Evolutionary conservation across 2,329 filamentous ascomycete genomes (phyloP), one percentile per base, ranked within the genome.

Genomic region (Fusarium pilosicola): DNA sequence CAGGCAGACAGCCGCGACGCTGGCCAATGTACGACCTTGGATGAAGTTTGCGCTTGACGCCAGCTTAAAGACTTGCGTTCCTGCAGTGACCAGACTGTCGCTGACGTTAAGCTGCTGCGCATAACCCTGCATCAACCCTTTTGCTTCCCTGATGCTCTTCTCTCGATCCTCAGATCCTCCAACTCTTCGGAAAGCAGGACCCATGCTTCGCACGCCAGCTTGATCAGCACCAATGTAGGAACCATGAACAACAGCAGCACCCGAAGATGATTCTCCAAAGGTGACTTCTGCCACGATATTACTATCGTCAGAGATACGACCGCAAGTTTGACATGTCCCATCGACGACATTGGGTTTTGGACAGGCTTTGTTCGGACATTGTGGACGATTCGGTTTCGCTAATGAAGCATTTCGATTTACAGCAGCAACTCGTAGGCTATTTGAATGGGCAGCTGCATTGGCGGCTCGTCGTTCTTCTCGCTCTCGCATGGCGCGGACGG

Each of bases 221-320:
- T 98, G 94, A 81, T 95, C 94, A 67, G 94, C 93, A 61, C 91
- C 92, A 69, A 99, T 91, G 79, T 92, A 97, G 71, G 92, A 95
- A 81, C 96, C 96, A 81, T 98, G 94, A 24, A 98, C 94, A 57
- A 97, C 89, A 59, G 96, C 95, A 55, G 94, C 94, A 78, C 96
- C 96, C 39, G 90, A 91, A 1, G 94, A 90, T 34, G 91, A 93
- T 85, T 99, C 96, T 74, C 95, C 95, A 79, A 98, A 99, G 28
- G 92, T 92, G 71, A 98, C 90, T 81, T 99, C 96, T 55, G 94
- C 90, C 66, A 98, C 95, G 71, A 98, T 97, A 79, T 97, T 95
- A 80, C 91, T 92, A 79, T 97, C 93, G 76, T 93, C 92, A 63
- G 96, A 90, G 74, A 97, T 90, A 68, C 90, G 92, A 87, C 95